These are phyloP conservation scores for Exophiala aquamarina DNA, from an alignment of 2,329 filamentous ascomycete genomes.

Conservation along the genomic window DNA sequence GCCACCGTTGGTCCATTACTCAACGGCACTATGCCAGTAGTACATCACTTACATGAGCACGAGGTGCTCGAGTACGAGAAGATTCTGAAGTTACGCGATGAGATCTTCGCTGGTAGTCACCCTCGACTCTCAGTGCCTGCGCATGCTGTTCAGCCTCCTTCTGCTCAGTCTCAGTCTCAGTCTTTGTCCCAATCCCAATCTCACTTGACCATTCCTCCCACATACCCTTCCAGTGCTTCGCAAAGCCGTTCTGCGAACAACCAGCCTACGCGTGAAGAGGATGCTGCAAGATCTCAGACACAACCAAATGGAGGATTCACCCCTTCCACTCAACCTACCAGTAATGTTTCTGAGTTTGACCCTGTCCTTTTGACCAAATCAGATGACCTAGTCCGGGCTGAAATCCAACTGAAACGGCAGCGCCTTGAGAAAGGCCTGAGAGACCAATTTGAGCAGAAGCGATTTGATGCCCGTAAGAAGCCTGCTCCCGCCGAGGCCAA, in stretches of 20 bases:
- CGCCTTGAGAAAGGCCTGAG: conserved; percentile 74
- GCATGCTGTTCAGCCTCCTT: conserved; percentile 48
- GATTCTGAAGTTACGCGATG: conserved; percentile 77
- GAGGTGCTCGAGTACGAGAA: conserved; percentile 72
- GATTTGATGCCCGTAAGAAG: conserved; percentile 48
- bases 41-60: conserved; percentile 50
- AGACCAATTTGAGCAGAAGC: conserved; percentile 72
- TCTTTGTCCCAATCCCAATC: conserved; percentile 31
- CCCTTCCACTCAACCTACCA: conserved; percentile 38
- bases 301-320: conserved; percentile 22
- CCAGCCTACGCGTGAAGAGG: conserved; percentile 20
- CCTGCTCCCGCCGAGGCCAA: conserved; percentile 53
- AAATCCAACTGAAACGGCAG: conserved; percentile 76
- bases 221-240: conserved; percentile 21
- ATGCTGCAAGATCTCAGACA: conserved; percentile 10
- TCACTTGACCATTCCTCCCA: conserved; percentile 26
- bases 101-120: conserved; percentile 71
- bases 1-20: conserved; percentile 22
- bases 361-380: conserved; percentile 85
- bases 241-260: conserved; percentile 28
- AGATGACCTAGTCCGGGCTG: conserved; percentile 77
- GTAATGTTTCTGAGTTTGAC: conserved; percentile 67
- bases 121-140: conserved; percentile 58
- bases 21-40: conserved; percentile 31
- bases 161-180: conserved; percentile 32